Percentiles rank a stretch among this genome's conserved stretches.
These are phyloP conservation scores for Scolecobasidium constrictum DNA, from an alignment of 2,329 filamentous ascomycete genomes.

Conservation along the genomic window DNA sequence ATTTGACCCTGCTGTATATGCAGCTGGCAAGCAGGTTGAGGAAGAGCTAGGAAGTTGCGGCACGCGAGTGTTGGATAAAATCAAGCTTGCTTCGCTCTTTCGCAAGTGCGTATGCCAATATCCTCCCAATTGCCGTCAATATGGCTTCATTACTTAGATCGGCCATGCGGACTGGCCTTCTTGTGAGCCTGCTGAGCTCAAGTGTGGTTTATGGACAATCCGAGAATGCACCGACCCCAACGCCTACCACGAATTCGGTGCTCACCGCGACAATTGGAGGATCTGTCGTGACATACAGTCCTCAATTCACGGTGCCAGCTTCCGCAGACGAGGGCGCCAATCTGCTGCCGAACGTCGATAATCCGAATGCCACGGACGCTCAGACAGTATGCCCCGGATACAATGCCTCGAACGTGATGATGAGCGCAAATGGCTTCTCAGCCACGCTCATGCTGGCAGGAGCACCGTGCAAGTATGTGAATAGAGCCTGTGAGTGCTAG, in stretches of 20 bases:
- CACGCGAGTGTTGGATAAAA: too few species aligned
- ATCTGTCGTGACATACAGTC: constrained; percentile 5
- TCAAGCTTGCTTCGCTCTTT: too few species aligned
- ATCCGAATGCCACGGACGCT: constrained; percentile 51
- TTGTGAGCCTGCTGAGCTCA: not conserved
- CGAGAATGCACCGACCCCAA: constrained; percentile 3
- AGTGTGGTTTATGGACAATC: not conserved
- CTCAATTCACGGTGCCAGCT: constrained; percentile 25
- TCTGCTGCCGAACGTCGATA: constrained; percentile 51
- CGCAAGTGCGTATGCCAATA: too few species aligned
- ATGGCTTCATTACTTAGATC: not conserved
- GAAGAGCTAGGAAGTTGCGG: too few species aligned
- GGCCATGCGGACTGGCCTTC: not conserved
- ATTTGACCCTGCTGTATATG: too few species aligned
- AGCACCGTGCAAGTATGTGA: constrained; percentile 44
- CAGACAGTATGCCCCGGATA: constrained; percentile 54
- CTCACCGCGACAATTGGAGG: constrained; percentile 8
- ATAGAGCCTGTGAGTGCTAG: too few species aligned
- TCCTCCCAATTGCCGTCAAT: too few species aligned
- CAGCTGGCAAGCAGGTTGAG: too few species aligned
- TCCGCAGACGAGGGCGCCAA: constrained; percentile 16
- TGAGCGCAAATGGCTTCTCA: constrained; percentile 36
- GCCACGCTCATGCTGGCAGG: constrained; percentile 44
- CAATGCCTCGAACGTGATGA: constrained; percentile 38
- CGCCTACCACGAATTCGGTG: not conserved